Percentiles rank a stretch among this genome's conserved stretches.
Conservation (phyloP, 805 yeast genomes). For the Candida vartiovaarae region DNA sequence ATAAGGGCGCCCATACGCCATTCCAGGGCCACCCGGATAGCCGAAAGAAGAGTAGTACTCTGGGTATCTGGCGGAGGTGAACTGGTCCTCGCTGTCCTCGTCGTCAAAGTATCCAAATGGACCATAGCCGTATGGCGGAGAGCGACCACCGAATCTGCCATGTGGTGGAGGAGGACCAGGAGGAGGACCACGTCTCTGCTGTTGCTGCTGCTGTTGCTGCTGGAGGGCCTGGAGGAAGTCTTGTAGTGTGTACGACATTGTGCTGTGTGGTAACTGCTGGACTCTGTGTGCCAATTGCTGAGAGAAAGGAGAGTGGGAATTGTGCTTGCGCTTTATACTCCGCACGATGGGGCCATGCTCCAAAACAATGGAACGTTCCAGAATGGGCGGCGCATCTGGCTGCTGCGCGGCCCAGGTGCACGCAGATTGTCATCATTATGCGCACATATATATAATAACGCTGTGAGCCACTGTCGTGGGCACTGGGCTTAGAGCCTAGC, state of each 20-base stretch:
- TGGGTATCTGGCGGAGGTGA: conserved; percentile 11
- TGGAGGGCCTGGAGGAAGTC: conserved; percentile 18
- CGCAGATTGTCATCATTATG: no score
- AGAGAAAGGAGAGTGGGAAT: no score
- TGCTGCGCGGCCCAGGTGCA: no score
- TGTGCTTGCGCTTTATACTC: no score
- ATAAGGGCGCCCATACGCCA: conserved; percentile 6
- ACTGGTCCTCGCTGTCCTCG: conserved; percentile 15
- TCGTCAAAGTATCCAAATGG: conserved; percentile 10
- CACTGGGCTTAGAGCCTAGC: no score
- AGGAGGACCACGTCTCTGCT: neutral
- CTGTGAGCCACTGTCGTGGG: no score
- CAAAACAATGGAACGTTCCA: no score
- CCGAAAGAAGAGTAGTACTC: conserved; percentile 11
- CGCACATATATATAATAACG: no score
- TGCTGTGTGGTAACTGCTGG: no score
- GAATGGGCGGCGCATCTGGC: no score
- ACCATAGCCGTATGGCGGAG: conserved; percentile 4
- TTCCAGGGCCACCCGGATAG: conserved; percentile 4
- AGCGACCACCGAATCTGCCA: conserved; percentile 2
- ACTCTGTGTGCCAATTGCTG: no score
- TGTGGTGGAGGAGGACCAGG: conserved; percentile 1
- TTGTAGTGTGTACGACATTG: conserved; percentile 8
- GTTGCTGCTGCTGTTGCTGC: conserved; percentile 1
- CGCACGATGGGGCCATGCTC: no score